Evolutionary conservation across 116 monocot species (phyloP).

Genomic region (Dioscorea cayenensis): DNA sequence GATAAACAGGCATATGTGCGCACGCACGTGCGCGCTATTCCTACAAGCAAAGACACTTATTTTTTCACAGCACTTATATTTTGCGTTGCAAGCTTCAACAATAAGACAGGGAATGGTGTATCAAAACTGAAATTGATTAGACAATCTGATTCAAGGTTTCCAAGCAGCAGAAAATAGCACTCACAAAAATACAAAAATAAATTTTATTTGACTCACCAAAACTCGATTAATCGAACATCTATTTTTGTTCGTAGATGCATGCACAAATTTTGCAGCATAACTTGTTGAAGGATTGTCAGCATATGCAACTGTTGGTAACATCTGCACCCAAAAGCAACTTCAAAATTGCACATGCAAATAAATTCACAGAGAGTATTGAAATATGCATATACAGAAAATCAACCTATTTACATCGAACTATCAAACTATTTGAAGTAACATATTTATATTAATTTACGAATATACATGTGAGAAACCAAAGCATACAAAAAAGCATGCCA

Average conservation of each 20-base stretch:
- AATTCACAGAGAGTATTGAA: not conserved
- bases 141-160: not conserved
- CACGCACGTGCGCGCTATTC: no score
- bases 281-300: slow-evolving; percentile 95
- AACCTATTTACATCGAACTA: not conserved
- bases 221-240: slow-evolving; percentile 94
- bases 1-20: no score
- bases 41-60: no score
- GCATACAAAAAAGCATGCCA: not conserved
- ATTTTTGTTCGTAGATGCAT: slow-evolving; percentile 97
- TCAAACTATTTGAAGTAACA: not conserved
- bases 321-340: slow-evolving; percentile 47
- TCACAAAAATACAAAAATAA: not conserved
- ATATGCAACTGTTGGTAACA: slow-evolving; percentile 86
- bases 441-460: not conserved
- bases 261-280: slow-evolving; percentile 96
- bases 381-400: no score
- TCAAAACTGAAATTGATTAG: no score
- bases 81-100: no score
- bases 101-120: no score
- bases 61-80: no score
- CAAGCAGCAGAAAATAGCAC: not conserved
- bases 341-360: not conserved
- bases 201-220: slow-evolving; percentile 49
- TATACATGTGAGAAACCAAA: not conserved